Conservation (phyloP, 202 grass and related monocot species). For the Setaria italica region DNA sequence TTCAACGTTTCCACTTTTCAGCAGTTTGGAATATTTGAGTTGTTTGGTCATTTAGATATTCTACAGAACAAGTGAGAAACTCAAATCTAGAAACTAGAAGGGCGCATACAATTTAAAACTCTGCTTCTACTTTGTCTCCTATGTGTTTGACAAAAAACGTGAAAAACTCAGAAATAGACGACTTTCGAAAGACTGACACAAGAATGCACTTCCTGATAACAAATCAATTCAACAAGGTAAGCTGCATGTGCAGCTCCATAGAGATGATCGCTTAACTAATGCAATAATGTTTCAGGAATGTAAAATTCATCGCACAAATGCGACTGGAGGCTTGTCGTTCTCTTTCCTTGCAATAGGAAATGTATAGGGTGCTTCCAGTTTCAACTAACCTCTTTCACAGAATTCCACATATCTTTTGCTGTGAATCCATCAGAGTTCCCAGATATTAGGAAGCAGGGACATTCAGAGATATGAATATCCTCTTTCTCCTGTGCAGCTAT, state of each 20-base stretch:
- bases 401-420: slow-evolving; percentile 92
- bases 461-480: slow-evolving; percentile 72
- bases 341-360: background rate
- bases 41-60: slow-evolving; percentile 18
- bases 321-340: background rate
- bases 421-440: slow-evolving; percentile 72
- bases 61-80: slow-evolving; percentile 11
- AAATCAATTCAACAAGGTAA: slow-evolving; percentile 5
- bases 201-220: background rate
- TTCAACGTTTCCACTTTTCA: slow-evolving; percentile 23
- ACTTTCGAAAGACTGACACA: slow-evolving; percentile 10
- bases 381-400: slow-evolving; percentile 84
- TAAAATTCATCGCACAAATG: slow-evolving; percentile 10
- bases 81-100: background rate
- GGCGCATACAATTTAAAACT: background rate
- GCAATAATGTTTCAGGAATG: slow-evolving; percentile 3
- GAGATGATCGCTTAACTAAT: slow-evolving; percentile 10
- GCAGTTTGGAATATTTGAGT: slow-evolving; percentile 27
- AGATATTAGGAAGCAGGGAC: slow-evolving; percentile 85
- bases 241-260: background rate
- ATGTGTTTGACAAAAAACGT: background rate
- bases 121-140: background rate
- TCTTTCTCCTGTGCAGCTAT: slow-evolving; percentile 88
- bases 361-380: background rate
- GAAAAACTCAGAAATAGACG: slow-evolving; percentile 19